Evolutionary conservation across 1,139 yeast species (phyloP).

Genomic region (Scheffersomyces illinoinensis): DNA sequence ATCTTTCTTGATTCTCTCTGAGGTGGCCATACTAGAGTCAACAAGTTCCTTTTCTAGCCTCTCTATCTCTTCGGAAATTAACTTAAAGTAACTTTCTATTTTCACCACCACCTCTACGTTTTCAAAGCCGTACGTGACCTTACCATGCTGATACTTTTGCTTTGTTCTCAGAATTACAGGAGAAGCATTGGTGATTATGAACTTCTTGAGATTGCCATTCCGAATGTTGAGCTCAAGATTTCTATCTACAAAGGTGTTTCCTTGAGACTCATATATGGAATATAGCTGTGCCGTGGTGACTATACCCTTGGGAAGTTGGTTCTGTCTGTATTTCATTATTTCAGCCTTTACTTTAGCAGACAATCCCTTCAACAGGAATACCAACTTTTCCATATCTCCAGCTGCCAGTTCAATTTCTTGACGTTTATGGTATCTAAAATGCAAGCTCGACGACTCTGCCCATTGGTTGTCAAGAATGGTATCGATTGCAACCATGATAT

Average conservation of each 20-base stretch:
- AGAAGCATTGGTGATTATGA: slow-evolving; percentile 46
- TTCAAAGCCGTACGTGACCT: slow-evolving; percentile 47
- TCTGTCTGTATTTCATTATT: slow-evolving; percentile 33
- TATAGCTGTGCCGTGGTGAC: slow-evolving; percentile 43
- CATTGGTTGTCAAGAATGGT: slow-evolving; percentile 39
- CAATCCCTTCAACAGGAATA: slow-evolving; percentile 37
- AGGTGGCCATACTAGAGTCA: slow-evolving; percentile 3
- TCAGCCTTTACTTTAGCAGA: slow-evolving; percentile 39
- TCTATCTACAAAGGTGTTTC: slow-evolving; percentile 47
- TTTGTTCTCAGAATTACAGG: slow-evolving; percentile 45
- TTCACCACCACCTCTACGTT: slow-evolving; percentile 42
- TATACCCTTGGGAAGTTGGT: slow-evolving; percentile 34
- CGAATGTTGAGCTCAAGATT: slow-evolving; percentile 36
- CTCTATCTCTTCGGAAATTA: slow-evolving; percentile 14
- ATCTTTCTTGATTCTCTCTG: slow-evolving; percentile 4
- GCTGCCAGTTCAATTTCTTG: slow-evolving; percentile 8
- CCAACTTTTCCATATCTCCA: slow-evolving; percentile 25
- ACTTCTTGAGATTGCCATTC: slow-evolving; percentile 35
- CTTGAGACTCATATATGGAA: slow-evolving; percentile 39
- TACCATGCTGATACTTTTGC: slow-evolving; percentile 32
- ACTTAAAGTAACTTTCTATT: slow-evolving; percentile 21
- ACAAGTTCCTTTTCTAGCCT: slow-evolving; percentile 4
- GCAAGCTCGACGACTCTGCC: slow-evolving; percentile 35
- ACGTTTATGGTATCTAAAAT: slow-evolving; percentile 20
- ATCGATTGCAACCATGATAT: slow-evolving; percentile 35